phyloP scores from a whole-genome alignment of 169 alveolate species.

The Plasmodium ovale region DNA sequence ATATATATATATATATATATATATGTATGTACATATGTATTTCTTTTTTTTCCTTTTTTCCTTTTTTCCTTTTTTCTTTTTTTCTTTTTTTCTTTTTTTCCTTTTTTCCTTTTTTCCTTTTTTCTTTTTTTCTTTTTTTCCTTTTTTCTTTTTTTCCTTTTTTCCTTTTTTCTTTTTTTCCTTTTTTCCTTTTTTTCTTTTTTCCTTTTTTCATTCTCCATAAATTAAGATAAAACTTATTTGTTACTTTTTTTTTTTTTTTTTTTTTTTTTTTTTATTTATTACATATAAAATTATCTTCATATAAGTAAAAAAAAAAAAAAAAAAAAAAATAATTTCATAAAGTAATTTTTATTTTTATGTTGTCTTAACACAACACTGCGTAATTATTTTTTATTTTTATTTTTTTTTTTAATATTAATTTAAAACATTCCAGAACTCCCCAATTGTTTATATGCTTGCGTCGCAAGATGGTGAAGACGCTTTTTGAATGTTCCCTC shows the following conservation, averaged over 20 bases:
- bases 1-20: neutral
- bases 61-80: no score
- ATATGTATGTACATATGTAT: constrained; percentile 17
- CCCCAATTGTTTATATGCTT: no score
- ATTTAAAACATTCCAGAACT: no score
- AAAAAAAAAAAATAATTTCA: constrained; percentile 22
- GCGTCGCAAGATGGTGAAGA: no score
- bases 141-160: no score
- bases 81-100: no score
- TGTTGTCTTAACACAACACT: constrained; percentile 4
- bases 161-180: no score
- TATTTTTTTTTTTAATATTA: neutral
- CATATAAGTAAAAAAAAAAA: constrained; percentile 4
- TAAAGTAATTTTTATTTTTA: constrained; percentile 30
- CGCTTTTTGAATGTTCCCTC: neutral
- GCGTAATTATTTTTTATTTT: constrained; percentile 8
- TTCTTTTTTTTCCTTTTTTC: constrained; percentile 20
- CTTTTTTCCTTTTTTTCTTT: no score
- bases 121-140: no score
- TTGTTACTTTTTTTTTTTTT: constrained; percentile 31
- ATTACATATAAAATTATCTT: constrained; percentile 13
- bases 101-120: no score
- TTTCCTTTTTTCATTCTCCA: no score
- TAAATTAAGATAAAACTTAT: constrained; percentile 55
- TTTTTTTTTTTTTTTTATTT: constrained; percentile 21